phyloP scores from a whole-genome alignment of 768 basidiomycete species.

The Russula sp. region DNA sequence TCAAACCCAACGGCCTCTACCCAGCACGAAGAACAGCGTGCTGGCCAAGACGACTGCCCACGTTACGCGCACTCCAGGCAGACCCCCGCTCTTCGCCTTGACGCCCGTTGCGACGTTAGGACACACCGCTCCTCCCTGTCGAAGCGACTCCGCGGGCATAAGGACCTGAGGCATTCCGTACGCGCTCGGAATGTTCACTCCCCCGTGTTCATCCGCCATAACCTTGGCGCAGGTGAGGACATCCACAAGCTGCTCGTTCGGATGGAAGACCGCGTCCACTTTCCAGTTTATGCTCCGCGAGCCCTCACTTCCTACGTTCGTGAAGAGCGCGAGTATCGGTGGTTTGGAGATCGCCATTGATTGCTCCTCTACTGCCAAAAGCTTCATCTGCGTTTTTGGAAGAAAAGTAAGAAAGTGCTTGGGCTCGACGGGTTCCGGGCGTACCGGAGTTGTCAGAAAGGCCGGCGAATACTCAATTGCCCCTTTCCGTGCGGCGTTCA shows the following conservation, averaged over 20 bases:
- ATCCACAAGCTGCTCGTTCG: conserved; percentile 49
- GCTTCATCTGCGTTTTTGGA: conserved; percentile 41
- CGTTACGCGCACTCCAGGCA: conserved; percentile 15
- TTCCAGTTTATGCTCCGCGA: conserved; percentile 41
- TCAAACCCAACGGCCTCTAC: conserved; percentile 19
- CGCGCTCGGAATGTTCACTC: conserved; percentile 40
- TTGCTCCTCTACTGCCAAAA: conserved; percentile 43
- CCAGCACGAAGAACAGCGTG: conserved; percentile 19
- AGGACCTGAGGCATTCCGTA: conserved; percentile 49
- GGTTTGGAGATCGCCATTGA: conserved; percentile 52
- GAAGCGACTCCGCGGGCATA: conserved; percentile 37
- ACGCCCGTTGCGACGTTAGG: conserved; percentile 28
- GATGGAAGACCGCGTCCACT: conserved; percentile 43
- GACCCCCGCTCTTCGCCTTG: conserved; percentile 21
- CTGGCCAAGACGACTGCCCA: conserved; percentile 21
- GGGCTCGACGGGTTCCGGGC: conserved; percentile 18
- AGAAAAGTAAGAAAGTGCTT: too few species aligned
- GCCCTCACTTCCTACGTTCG: conserved; percentile 49
- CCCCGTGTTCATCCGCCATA: conserved; percentile 42
- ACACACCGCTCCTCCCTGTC: conserved; percentile 31
- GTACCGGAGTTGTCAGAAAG: conserved; percentile 50
- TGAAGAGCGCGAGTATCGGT: conserved; percentile 54
- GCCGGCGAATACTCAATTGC: conserved; percentile 44
- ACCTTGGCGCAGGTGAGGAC: conserved; percentile 48
- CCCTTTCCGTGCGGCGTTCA: conserved; percentile 55